Evolutionary conservation across 768 basidiomycete species (phyloP).

Genomic region (Amanita inopinata): DNA sequence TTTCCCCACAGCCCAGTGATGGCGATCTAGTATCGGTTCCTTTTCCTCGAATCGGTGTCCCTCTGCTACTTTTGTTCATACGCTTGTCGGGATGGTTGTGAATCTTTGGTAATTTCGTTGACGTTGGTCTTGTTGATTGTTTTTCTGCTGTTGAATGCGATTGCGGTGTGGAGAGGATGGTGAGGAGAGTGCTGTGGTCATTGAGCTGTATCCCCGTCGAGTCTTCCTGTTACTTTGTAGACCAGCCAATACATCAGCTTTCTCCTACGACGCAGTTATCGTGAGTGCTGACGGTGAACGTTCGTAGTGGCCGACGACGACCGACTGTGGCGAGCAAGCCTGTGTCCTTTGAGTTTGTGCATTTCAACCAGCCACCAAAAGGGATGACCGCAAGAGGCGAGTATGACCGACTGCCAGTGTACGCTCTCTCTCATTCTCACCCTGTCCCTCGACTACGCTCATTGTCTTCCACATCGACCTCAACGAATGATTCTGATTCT

Average conservation of each 20-base stretch:
- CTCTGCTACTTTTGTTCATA: neutral
- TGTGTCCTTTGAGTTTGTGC: neutral
- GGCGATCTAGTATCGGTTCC: neutral
- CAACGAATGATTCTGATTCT: neutral
- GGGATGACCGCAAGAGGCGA: conserved; percentile 1
- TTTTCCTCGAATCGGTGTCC: too few relatives aligned
- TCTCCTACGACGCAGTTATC: neutral
- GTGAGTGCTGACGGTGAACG: neutral
- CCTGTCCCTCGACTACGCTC: neutral
- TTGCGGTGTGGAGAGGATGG: neutral
- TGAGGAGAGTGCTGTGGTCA: neutral
- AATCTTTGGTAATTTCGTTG: too few relatives aligned
- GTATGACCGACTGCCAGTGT: conserved; percentile 3
- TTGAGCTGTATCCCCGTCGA: neutral
- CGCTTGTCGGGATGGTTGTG: too few relatives aligned
- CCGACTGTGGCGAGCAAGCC: neutral
- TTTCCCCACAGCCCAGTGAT: neutral
- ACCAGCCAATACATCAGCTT: neutral
- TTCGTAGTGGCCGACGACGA: too few relatives aligned
- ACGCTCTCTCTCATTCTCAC: conserved; percentile 1
- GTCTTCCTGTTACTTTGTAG: neutral
- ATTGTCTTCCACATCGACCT: neutral
- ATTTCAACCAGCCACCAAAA: neutral
- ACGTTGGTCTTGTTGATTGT: neutral
- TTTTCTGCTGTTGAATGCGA: neutral